A percentile compares a stretch with the other conserved stretches of the same genome.
Evolutionary conservation across 192 early-diverging fungal genomes (phyloP).

Genomic region (Anaeromyces robustus): DNA sequence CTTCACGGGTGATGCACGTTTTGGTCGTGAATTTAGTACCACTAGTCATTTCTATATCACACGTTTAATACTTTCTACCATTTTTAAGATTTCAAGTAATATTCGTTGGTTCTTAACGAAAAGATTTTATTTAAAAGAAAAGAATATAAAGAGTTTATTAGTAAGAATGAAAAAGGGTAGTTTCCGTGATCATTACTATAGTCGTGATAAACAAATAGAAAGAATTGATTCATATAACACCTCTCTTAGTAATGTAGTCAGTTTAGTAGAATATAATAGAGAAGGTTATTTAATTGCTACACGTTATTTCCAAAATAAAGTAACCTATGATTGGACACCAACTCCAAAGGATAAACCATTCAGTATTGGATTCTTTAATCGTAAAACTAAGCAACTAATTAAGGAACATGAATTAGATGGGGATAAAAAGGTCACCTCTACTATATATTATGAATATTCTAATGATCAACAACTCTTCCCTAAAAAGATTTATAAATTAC

Average conservation of each 20-base stretch:
- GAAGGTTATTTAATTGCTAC: neutral
- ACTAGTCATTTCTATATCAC: neutral
- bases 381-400: slow-evolving; percentile 2
- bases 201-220: neutral
- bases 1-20: slow-evolving; percentile 17
- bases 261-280: neutral
- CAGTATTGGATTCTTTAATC: slow-evolving; percentile 11
- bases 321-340: slow-evolving; percentile 13
- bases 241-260: neutral
- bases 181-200: neutral
- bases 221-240: neutral
- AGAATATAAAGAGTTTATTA: neutral
- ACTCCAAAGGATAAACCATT: slow-evolving; percentile 8
- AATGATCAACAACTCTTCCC: slow-evolving; percentile 8
- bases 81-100: neutral
- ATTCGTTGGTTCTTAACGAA: neutral
- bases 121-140: neutral
- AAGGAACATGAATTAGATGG: slow-evolving; percentile 11
- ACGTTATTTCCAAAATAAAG: neutral
- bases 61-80: neutral
- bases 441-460: slow-evolving; percentile 13
- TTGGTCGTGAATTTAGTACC: slow-evolving; percentile 13
- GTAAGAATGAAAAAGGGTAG: neutral
- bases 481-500: neutral
- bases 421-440: neutral